Base-by-base conservation (phyloP, 2,329 filamentous ascomycete genomes). In the Aspergillus eucalypticola region DNA sequence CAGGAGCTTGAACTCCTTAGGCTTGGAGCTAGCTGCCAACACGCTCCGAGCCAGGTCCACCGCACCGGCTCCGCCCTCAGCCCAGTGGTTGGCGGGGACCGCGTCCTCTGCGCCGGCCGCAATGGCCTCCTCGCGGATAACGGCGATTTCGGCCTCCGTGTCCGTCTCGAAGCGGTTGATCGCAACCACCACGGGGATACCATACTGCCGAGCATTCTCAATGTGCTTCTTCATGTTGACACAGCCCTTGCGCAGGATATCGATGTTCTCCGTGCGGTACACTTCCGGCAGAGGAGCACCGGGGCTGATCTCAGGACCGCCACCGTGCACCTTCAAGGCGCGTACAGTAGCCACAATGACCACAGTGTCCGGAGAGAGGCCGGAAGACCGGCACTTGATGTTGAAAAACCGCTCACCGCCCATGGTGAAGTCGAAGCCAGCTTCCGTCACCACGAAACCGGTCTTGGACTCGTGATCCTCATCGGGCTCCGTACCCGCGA, bases 401-500 rank as follows among this genome's bases (percentile, higher is more conserved):
- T 99, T 98, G 87, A 99, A 98, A 85, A 99, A 99, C 55, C 95
- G 90, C 84, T 99, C 95, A 64, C 95, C 95, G 66, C 95, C 95
- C 95, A 99, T 99, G 71, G 95, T 98, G 81, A 99, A 99, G 79
- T 99, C 95, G 77, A 99, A 99, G 8, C 95, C 95, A 56, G 95
- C 94, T 78, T 99, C 95, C 1, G 95, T 99, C 39, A 99, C 88
- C 21, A 97, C 94, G 70, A 95, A 98, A 8, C 95, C 95, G 29
- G 90, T 86, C 83, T 95, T 94, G 68, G 88, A 82, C 54, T 87
- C 82, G 71, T 93, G 86, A 69, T 96, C 86, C 81, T 98, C 95
- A 66, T 96, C 94, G 5, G 88, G 85, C 78, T 99, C 95, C 1
- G 94, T 97, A 72, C 95, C 95, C 4, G 92, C 90, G 65, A 99